A percentile compares a stretch with the other conserved stretches of the same genome.
phyloP scores from a whole-genome alignment of 2,329 filamentous ascomycete species.

The Aureobasidium subglaciale region DNA sequence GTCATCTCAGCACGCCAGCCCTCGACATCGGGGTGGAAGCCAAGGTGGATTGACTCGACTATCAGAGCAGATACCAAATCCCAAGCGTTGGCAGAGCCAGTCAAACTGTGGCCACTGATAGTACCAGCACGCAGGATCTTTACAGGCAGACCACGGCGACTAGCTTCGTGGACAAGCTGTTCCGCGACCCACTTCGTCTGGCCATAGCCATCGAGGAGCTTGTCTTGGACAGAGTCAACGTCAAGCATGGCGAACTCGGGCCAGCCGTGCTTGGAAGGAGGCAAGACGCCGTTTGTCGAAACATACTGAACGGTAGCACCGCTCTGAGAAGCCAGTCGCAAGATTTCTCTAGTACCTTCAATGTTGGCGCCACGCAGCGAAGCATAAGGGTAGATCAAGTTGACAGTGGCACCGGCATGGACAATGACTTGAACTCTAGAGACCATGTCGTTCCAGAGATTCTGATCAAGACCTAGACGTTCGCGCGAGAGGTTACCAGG shows the following conservation, averaged over 20 bases:
- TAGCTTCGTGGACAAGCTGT: constrained; percentile 64
- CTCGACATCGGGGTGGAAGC: constrained; percentile 61
- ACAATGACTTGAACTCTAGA: constrained; percentile 63
- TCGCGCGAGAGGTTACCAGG: constrained; percentile 65
- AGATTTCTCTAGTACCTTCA: constrained; percentile 67
- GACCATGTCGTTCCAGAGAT: constrained; percentile 59
- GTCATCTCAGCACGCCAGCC: constrained; percentile 80
- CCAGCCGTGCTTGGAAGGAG: constrained; percentile 64
- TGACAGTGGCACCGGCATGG: constrained; percentile 71
- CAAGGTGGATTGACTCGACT: constrained; percentile 68
- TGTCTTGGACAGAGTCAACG: constrained; percentile 60
- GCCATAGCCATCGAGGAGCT: constrained; percentile 65
- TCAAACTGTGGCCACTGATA: constrained; percentile 68
- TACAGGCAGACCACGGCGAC: constrained; percentile 60
- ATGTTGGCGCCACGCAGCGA: constrained; percentile 68
- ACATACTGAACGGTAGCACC: constrained; percentile 71
- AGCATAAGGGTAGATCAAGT: constrained; percentile 75
- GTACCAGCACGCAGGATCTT: constrained; percentile 68
- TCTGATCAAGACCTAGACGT: constrained; percentile 59
- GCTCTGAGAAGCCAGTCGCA: constrained; percentile 60
- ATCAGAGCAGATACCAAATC: constrained; percentile 70
- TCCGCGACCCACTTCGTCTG: constrained; percentile 80
- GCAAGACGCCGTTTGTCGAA: constrained; percentile 73
- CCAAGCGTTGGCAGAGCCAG: constrained; percentile 69
- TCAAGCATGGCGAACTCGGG: constrained; percentile 60